Conservation (phyloP, 441 rosid species). For the Isatis lusitanica region DNA sequence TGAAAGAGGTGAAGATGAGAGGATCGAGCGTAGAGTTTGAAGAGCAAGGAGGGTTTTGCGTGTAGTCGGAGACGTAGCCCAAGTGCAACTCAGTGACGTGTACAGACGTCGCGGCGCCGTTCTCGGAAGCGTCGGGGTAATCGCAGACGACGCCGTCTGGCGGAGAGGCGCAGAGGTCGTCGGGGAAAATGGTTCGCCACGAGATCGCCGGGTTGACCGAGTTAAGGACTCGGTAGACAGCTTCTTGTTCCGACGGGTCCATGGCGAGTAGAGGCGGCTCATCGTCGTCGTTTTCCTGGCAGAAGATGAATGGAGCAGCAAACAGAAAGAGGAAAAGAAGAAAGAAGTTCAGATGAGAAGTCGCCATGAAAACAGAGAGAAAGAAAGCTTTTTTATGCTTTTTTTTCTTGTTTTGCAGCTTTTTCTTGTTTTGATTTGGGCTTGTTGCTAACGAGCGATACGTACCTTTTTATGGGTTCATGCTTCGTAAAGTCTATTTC, state of each 20-base stretch:
- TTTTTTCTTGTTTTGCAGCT: not conserved
- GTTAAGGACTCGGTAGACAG: conserved; percentile 49
- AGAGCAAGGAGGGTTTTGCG: conserved; percentile 65
- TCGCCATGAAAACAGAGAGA: conserved; percentile 28
- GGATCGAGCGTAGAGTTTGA: conserved; percentile 53
- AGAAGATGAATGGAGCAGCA: not conserved
- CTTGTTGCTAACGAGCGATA: conserved; percentile 31
- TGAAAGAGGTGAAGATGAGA: conserved; percentile 53
- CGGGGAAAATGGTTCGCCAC: conserved; percentile 61
- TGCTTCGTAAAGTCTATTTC: not conserved
- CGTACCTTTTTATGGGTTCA: conserved; percentile 32
- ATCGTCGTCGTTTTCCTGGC: conserved; percentile 26
- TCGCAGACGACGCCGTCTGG: conserved; percentile 71
- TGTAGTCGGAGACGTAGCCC: conserved; percentile 60
- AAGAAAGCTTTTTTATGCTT: not conserved
- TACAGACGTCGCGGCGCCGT: conserved; percentile 32
- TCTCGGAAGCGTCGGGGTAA: conserved; percentile 30
- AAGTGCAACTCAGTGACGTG: conserved; percentile 62
- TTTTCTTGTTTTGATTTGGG: conserved; percentile 28
- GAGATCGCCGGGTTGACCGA: conserved; percentile 54
- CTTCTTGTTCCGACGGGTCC: conserved; percentile 53
- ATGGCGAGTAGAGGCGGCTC: conserved; percentile 38
- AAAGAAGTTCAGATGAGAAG: conserved; percentile 7
- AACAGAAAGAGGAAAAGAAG: conserved; percentile 29
- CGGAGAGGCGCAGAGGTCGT: conserved; percentile 62